Conservation (phyloP, 306 rosid species). For the Luffa aegyptiaca region DNA sequence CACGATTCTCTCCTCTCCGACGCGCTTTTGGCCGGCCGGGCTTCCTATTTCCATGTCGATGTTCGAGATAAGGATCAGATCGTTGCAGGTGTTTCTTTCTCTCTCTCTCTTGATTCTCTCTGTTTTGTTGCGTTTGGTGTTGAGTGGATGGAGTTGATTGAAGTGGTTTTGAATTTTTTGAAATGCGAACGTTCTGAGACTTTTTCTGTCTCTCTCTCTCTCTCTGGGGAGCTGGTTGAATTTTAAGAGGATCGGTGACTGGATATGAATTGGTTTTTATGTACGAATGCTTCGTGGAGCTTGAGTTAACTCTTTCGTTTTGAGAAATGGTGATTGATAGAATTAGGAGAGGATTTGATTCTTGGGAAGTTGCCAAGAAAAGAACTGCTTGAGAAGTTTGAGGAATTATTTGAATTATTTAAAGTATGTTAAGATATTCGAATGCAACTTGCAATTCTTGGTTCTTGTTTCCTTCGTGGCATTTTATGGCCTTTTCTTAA, state of each 20-base stretch:
- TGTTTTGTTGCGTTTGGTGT: not conserved
- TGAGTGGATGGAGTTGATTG: not conserved
- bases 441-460: not conserved
- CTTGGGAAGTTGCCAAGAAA: not conserved
- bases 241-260: not conserved
- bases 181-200: not conserved
- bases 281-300: not conserved
- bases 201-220: not conserved
- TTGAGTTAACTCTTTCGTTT: not conserved
- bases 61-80: constrained; percentile 41
- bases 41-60: constrained; percentile 51
- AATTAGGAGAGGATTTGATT: not conserved
- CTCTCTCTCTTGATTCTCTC: not conserved
- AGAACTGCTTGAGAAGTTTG: not conserved
- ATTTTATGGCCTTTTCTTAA: not conserved
- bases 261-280: not conserved
- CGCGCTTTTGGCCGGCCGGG: constrained; percentile 59
- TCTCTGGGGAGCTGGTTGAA: not conserved
- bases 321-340: not conserved
- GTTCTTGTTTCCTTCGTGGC: not conserved
- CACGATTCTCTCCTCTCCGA: constrained; percentile 37
- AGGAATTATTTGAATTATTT: not conserved
- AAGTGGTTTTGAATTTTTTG: not conserved
- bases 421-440: not conserved
- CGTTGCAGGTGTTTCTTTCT: constrained; percentile 26